Base-by-base conservation (phyloP, 2,329 filamentous ascomycete species). In the Alternaria novae-zelandiae region DNA sequence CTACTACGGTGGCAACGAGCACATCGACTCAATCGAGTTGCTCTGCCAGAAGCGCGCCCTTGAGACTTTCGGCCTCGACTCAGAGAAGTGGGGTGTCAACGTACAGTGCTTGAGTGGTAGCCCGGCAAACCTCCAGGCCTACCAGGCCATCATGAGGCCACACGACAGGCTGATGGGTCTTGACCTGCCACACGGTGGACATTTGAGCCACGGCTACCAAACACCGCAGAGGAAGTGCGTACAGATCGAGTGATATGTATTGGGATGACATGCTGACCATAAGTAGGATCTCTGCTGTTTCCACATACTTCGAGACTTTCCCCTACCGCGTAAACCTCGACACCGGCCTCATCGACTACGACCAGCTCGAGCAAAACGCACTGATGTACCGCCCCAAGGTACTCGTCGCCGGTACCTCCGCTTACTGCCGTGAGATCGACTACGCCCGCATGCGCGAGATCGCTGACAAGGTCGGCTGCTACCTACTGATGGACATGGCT, bases 291-390 rank as follows among this genome's bases (percentile, higher is more conserved):
- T 98, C 95, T n/a, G 94, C 94, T 75, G 90, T 99, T 70, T 98
- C 95, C 61, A 98, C 97, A 79, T 99, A 99, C 85, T 99, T 99
- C 80, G 96, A 99, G 85, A 99, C 96, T 36, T 85, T 99, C 67
- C 96, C 96, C 6, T 99, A 99, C 86, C 90, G 93, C 63, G 87
- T 98, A 58, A 89, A 97, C 83, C 92, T 96, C 78, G 86, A 90
- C 67, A 98, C 95, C 6, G 96, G 96, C 64, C 86, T 95, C 72
- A 99, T 99, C 77, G 94, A 99, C 85, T 99, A 99, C 82, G 90
- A 93, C 77, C 91, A 91, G 78, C 87, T 99, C 57, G 94, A 97
- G 82, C 90, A 96, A 80, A 86, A 94, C 65, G 95, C 96, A 54
- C 86, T 90, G 75, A 84, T 97, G 73, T 99, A 97, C 86, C 89